A percentile compares a stretch with the other conserved stretches of the same genome.
Evolutionary conservation across 345 rosid genomes (phyloP).

Genomic region (Citrus cavaleriei): DNA sequence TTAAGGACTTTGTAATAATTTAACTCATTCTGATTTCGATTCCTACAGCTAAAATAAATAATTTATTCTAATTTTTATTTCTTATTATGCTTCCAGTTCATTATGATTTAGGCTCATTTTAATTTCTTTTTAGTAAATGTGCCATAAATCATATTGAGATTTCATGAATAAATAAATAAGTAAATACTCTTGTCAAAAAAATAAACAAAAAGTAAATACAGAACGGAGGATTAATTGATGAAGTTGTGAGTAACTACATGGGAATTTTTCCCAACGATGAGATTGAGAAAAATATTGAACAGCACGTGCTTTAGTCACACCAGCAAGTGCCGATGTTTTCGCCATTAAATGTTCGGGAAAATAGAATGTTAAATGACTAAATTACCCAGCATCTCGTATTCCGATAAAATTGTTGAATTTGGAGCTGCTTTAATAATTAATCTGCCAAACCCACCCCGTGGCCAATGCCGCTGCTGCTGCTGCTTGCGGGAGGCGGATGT

Average conservation of each 20-base stretch:
- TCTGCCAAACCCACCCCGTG: too few relatives aligned
- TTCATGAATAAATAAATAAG: neutral
- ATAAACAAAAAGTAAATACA: neutral
- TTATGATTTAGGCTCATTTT: too few relatives aligned
- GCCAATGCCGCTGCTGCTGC: too few relatives aligned
- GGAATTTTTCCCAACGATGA: neutral
- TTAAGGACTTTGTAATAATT: too few relatives aligned
- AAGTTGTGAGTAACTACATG: neutral
- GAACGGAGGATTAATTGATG: neutral
- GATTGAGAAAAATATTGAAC: neutral
- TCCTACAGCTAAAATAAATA: fast-evolving
- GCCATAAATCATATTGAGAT: neutral
- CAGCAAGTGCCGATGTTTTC: constrained; percentile 12
- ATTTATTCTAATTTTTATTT: too few relatives aligned
- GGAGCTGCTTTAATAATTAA: too few relatives aligned
- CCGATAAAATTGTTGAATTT: neutral
- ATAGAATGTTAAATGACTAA: neutral
- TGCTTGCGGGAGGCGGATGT: too few relatives aligned
- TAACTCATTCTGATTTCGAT: fast-evolving
- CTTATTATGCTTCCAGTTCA: fast-evolving
- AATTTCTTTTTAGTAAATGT: too few relatives aligned
- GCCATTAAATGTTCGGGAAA: neutral
- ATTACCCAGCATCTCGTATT: neutral
- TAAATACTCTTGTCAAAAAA: too few relatives aligned
- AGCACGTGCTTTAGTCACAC: neutral